phyloP scores from a whole-genome alignment of 2,329 filamentous ascomycete genomes.

The Aspergillus spinulosporus region DNA sequence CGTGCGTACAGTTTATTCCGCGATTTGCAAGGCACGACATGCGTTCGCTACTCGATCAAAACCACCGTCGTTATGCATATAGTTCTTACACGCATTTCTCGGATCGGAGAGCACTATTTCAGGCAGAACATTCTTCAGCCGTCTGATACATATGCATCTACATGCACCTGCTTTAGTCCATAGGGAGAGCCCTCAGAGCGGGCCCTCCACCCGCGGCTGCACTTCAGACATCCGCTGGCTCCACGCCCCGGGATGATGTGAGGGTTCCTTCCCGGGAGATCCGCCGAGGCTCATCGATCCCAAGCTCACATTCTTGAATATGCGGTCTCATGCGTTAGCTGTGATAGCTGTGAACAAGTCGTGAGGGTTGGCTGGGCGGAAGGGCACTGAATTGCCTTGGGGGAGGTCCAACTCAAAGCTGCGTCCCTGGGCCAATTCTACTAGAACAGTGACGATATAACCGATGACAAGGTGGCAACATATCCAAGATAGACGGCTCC shows the following conservation, averaged over 20 bases:
- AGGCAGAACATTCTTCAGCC: constrained; percentile 11
- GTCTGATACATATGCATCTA: constrained; percentile 10
- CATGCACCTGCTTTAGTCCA: constrained; percentile 7
- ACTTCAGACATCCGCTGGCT: constrained; percentile 5
- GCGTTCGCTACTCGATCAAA: background rate
- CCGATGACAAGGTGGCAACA: background rate
- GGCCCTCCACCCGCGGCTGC: constrained; percentile 6
- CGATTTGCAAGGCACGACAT: background rate
- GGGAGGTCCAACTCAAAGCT: background rate
- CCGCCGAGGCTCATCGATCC: constrained; percentile 1
- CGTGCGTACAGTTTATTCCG: no score
- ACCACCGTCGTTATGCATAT: background rate
- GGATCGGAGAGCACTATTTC: background rate
- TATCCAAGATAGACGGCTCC: background rate
- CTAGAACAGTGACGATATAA: background rate
- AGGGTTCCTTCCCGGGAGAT: constrained; percentile 10
- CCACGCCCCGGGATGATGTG: constrained; percentile 6
- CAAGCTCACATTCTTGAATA: constrained; percentile 12
- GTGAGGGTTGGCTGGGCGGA: background rate
- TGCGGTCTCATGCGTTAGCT: background rate
- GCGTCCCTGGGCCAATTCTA: background rate
- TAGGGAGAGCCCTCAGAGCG: background rate
- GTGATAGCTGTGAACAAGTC: background rate
- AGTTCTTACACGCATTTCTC: background rate
- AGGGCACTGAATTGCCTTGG: background rate